phyloP scores from a whole-genome alignment of 805 yeast genomes.

The Candida sonorensis region DNA sequence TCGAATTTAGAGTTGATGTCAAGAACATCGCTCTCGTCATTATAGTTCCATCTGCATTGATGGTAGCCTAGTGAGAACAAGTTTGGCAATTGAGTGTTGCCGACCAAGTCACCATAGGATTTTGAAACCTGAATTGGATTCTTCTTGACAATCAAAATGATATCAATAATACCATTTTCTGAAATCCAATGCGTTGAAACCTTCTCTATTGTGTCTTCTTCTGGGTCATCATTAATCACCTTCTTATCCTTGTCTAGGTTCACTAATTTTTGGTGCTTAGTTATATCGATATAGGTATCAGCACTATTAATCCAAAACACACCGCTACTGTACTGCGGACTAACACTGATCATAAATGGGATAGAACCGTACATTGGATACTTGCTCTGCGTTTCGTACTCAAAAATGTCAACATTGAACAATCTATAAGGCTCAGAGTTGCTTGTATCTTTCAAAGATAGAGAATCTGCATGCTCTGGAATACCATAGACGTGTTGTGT shows the following conservation, averaged over 20 bases:
- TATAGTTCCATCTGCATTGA: constrained; percentile 97
- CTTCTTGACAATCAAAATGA: constrained; percentile 55
- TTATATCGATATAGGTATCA: constrained; percentile 82
- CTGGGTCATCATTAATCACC: constrained; percentile 4
- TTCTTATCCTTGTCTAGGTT: too few relatives aligned
- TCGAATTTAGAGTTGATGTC: constrained; percentile 67
- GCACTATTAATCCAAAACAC: constrained; percentile 91
- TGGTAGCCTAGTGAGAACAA: constrained; percentile 82
- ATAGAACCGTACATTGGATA: constrained; percentile 94
- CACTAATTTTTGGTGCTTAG: too few relatives aligned
- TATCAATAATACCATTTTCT: constrained; percentile 79
- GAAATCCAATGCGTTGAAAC: constrained; percentile 83
- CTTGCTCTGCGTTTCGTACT: constrained; percentile 75
- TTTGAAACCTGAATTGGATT: constrained; percentile 49
- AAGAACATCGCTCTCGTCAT: constrained; percentile 80
- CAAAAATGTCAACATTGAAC: constrained; percentile 92
- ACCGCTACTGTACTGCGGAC: constrained; percentile 55
- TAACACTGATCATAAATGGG: constrained; percentile 76
- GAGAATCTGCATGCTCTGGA: constrained; percentile 89
- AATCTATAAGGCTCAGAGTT: constrained; percentile 72
- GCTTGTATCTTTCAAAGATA: constrained; percentile 66
- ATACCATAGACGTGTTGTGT: constrained; percentile 78
- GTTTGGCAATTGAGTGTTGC: constrained; percentile 67
- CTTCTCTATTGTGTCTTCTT: constrained; percentile 3
- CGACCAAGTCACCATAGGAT: constrained; percentile 65